These are phyloP conservation scores for Esteya vermicola DNA, from an alignment of 2,329 filamentous ascomycete genomes.

Conservation along the genomic window DNA sequence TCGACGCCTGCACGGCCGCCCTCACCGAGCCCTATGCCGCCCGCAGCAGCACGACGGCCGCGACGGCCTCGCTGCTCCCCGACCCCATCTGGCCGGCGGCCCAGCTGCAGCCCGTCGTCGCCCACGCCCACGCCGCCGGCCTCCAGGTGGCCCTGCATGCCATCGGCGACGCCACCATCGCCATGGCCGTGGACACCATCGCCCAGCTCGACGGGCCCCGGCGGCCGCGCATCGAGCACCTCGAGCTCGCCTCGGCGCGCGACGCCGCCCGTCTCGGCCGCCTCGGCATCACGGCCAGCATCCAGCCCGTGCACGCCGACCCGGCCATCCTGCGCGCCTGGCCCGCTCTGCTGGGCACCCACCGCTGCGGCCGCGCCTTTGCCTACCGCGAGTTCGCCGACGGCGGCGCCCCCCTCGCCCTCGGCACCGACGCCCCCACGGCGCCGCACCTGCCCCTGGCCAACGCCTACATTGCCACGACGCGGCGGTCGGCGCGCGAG, in stretches of 20 bases:
- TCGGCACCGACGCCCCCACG: conserved; percentile 46
- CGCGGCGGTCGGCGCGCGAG: conserved; percentile 38
- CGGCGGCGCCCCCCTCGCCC: conserved; percentile 36
- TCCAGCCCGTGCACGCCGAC: conserved; percentile 44
- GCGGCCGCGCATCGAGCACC: conserved; percentile 50
- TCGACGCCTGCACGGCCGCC: conserved; percentile 51
- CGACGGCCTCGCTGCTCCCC: no score
- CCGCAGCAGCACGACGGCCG: conserved; percentile 19
- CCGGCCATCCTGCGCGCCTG: conserved; percentile 48
- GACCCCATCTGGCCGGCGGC: conserved; percentile 40
- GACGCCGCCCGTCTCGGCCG: conserved; percentile 42
- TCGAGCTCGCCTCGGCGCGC: conserved; percentile 40
- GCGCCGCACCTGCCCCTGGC: conserved; percentile 38
- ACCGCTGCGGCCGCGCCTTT: conserved; percentile 43
- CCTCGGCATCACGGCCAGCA: conserved; percentile 44
- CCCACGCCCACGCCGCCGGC: conserved; percentile 34
- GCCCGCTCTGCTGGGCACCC: conserved; percentile 39
- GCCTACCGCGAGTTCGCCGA: conserved; percentile 48
- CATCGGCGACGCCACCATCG: conserved; percentile 47
- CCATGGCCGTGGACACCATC: conserved; percentile 42
- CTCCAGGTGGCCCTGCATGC: conserved; percentile 51
- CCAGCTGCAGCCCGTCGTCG: conserved; percentile 38
- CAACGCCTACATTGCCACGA: conserved; percentile 46
- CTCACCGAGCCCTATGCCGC: conserved; percentile 43
- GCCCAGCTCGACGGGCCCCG: conserved; percentile 18